Evolutionary conservation across 352 stramenopile species (phyloP).

Genomic region (Globisporangium okanoganense): DNA sequence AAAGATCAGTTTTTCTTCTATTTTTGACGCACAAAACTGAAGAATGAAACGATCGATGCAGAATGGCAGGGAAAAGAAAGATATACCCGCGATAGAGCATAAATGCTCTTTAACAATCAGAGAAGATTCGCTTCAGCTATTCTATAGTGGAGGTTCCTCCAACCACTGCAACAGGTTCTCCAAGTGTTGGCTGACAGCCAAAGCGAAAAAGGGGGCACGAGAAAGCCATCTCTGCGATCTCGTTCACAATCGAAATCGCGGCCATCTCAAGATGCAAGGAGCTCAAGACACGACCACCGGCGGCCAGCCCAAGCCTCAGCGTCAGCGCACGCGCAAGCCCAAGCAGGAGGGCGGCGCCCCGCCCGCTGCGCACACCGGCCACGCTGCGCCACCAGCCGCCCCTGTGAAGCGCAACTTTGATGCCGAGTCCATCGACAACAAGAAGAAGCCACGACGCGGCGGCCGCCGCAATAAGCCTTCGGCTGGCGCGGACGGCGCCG

Average conservation of each 20-base stretch:
- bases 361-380: not conserved
- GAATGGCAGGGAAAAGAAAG: not conserved
- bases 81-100: not conserved
- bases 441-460: constrained; percentile 10
- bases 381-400: not conserved
- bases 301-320: constrained; percentile 5
- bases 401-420: constrained; percentile 6
- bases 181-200: constrained; percentile 5
- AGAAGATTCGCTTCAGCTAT: not conserved
- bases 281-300: not conserved
- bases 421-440: constrained; percentile 8
- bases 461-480: constrained; percentile 8
- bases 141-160: not conserved
- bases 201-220: not conserved
- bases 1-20: not conserved
- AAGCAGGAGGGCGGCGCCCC: constrained; percentile 2
- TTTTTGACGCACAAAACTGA: not conserved
- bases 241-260: constrained; percentile 5
- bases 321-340: constrained; percentile 9
- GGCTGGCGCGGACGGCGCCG: not conserved
- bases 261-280: constrained; percentile 4
- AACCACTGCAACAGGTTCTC: no score
- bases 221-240: not conserved
- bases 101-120: no score
- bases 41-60: not conserved